phyloP scores from a whole-genome alignment of 2,329 filamentous ascomycete genomes.

The Colletotrichum simmondsii region DNA sequence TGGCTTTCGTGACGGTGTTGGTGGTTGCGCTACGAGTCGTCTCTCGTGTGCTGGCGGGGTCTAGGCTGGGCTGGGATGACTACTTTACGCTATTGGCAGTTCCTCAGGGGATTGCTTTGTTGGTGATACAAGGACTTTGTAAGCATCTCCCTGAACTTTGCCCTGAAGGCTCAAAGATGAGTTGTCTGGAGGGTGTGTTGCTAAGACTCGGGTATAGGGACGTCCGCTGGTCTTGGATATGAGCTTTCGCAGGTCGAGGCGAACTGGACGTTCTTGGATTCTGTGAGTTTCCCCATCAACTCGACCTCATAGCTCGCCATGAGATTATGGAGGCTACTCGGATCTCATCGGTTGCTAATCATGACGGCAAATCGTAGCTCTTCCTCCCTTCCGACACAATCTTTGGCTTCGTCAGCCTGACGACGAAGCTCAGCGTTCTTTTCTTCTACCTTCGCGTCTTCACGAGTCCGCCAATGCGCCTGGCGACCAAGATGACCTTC shows the following conservation, averaged over 20 bases:
- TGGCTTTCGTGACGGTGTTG: conserved; percentile 35
- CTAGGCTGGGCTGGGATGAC: conserved; percentile 49
- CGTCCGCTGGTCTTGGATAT: conserved; percentile 40
- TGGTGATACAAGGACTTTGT: conserved; percentile 45
- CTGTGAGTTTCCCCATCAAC: not conserved
- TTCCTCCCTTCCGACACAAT: conserved; percentile 51
- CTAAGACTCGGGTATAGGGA: conserved; percentile 20
- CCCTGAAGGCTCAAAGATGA: not conserved
- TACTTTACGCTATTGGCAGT: conserved; percentile 47
- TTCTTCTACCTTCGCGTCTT: conserved; percentile 56
- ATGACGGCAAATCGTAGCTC: conserved; percentile 37
- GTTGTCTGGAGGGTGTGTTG: not conserved
- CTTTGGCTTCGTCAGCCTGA: conserved; percentile 47
- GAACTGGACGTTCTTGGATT: conserved; percentile 14
- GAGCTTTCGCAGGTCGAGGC: conserved; percentile 1
- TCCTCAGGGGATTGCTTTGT: conserved; percentile 43
- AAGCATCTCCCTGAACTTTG: conserved; percentile 25
- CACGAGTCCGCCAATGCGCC: conserved; percentile 43
- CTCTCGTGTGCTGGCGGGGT: conserved; percentile 40
- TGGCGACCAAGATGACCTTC: conserved; percentile 38
- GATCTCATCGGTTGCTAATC: not conserved
- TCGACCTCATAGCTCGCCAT: no score
- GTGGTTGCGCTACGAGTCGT: conserved; percentile 41
- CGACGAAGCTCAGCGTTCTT: conserved; percentile 53
- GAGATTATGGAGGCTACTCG: not conserved